Base-by-base conservation (phyloP, 352 stramenopile genomes). In the Globisporangium iwayamae region DNA sequence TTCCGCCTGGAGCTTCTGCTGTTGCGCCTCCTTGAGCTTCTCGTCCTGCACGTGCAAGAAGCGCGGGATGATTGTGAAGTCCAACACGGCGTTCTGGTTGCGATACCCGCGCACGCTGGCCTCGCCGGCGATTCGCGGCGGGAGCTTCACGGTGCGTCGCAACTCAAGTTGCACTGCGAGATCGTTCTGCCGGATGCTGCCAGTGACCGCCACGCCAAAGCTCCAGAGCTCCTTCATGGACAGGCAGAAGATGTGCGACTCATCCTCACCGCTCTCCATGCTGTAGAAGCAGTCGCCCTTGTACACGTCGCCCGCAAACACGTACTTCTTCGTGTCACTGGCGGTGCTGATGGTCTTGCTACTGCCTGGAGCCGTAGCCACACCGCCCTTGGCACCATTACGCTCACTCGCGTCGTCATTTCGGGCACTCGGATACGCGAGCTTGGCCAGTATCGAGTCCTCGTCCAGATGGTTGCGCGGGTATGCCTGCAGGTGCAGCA, bases 381-480 rank as follows among this genome's bases (percentile, higher is more conserved):
- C 65, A 55, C 46, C 16, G 2, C 18, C 22, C 18, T 20, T 58
- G 14, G 32, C 13, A 6, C 18, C n/a, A 11, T 10, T 38, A 30
- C 46, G 30, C 22, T 60, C 56, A n/a, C 38, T 64, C 16, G 46
- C 5, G 6, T 57, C 20, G 58, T 30, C 48, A 11, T 2, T 28
- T 4, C 34, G 56, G 6, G 72, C 69, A 32, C 68, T 74, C 1
- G 72, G 62, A 28, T 85, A 89, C 45, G 76, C 60, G 2, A 93
- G 61, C 43, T 72, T 59, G 4, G 79, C 72, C 30, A 90, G 64
- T 9, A 87, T 65, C 9, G 81, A 87, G 30, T 87, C 72, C 13
- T 85, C 78, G 47, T 92, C 84, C 53, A 95, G 66, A 62, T 91
- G 83, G 68, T 95, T 87, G 11, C 87, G 75, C 16, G 84, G 83